phyloP scores from a whole-genome alignment of 1,139 yeast genomes.

The Torulaspora globosa region DNA sequence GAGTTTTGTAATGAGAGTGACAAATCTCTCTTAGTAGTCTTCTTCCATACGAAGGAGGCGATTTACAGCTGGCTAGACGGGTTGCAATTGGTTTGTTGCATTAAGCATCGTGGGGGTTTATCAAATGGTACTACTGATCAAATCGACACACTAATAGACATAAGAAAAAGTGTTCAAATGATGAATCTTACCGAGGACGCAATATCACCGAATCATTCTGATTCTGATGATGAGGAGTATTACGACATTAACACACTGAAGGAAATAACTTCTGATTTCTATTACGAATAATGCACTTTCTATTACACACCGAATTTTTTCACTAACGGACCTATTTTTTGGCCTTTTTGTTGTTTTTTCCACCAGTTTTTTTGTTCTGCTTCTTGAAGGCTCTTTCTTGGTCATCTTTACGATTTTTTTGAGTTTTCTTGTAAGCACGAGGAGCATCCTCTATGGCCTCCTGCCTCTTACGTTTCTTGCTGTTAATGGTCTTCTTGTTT shows the following conservation, averaged over 20 bases:
- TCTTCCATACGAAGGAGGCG: conserved; percentile 66
- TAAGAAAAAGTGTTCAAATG: conserved; percentile 64
- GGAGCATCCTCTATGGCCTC: conserved; percentile 44
- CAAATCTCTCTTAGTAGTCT: conserved; percentile 51
- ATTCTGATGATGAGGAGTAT: conserved; percentile 40
- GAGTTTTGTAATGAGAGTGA: conserved; percentile 45
- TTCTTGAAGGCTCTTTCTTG: conserved; percentile 44
- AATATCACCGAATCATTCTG: conserved; percentile 30
- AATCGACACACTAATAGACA: conserved; percentile 51
- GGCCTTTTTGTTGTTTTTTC: conserved; percentile 29
- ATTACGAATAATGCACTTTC: conserved; percentile 37
- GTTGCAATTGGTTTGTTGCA: conserved; percentile 51
- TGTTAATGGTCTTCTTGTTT: conserved; percentile 48
- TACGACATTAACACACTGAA: conserved; percentile 46
- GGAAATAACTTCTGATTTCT: conserved; percentile 42
- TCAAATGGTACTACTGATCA: conserved; percentile 60
- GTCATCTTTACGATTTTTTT: conserved; percentile 52
- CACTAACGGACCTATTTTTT: conserved; percentile 12
- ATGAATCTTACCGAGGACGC: conserved; percentile 44
- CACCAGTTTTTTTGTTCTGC: conserved; percentile 32
- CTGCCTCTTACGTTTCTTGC: conserved; percentile 57
- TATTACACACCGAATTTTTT: neutral
- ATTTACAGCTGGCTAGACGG: conserved; percentile 82
- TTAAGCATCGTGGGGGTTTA: conserved; percentile 34
- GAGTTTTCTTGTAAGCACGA: conserved; percentile 68